These are phyloP conservation scores for Combretum micranthum DNA, from an alignment of 345 rosid species.

Conservation along the genomic window DNA sequence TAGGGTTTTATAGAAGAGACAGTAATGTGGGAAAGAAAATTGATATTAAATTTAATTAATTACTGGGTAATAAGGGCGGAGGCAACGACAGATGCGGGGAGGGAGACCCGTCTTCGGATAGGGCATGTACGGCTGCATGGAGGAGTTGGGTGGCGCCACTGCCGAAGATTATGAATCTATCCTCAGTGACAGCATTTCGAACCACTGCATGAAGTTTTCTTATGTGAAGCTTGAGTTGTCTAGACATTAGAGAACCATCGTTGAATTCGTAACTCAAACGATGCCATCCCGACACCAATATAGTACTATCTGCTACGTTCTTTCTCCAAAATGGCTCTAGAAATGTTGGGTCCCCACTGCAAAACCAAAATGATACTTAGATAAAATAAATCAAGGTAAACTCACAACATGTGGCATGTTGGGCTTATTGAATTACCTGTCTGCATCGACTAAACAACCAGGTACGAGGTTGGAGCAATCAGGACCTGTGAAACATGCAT, in stretches of 20 bases:
- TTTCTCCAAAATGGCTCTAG: slow-evolving; percentile 17
- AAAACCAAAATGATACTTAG: slow-evolving; percentile 4
- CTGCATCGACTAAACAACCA: slow-evolving; percentile 14
- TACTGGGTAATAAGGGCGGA: slow-evolving; percentile 16
- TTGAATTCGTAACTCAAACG: slow-evolving; percentile 17
- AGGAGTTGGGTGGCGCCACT: slow-evolving; percentile 20
- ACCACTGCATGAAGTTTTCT: slow-evolving; percentile 5
- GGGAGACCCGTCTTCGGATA: slow-evolving; percentile 3
- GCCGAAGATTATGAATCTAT: slow-evolving; percentile 13
- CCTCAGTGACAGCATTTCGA: slow-evolving; percentile 12
- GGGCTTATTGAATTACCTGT: slow-evolving; percentile 11
- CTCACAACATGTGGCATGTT: no score
- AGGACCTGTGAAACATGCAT: slow-evolving; percentile 13
- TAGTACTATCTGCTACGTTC: slow-evolving; percentile 8
- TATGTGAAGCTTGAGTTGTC: slow-evolving; percentile 7
- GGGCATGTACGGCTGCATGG: slow-evolving; percentile 16
- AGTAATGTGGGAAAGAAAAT: no score
- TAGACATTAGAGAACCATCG: slow-evolving; percentile 15
- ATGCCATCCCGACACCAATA: slow-evolving; percentile 15
- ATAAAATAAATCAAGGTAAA: no score
- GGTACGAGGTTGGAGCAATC: slow-evolving; percentile 14
- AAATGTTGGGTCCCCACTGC: slow-evolving; percentile 20
- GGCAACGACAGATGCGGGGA: slow-evolving; percentile 14
- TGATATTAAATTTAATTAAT: not conserved
- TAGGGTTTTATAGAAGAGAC: no score